These are phyloP conservation scores for Russula olivacea DNA, from an alignment of 768 basidiomycete genomes.

Conservation along the genomic window DNA sequence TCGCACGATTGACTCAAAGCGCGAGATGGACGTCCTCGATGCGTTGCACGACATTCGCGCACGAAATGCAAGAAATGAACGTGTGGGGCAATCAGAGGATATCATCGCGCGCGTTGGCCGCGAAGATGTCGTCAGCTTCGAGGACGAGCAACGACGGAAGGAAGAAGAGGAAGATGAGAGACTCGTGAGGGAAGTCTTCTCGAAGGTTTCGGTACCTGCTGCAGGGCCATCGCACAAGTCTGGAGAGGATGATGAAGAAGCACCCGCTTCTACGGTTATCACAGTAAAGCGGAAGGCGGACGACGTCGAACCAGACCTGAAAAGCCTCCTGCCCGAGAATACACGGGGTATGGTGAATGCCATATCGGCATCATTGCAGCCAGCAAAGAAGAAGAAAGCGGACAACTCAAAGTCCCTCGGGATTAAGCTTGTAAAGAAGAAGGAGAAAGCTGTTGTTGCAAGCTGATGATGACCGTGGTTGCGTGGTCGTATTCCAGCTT, in stretches of 20 bases:
- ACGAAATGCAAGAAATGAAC: constrained; percentile 82
- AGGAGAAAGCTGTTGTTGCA: constrained; percentile 8
- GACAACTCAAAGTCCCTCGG: constrained; percentile 26
- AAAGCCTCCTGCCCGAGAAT: constrained; percentile 61
- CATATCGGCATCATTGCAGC: constrained; percentile 39
- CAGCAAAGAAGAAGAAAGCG: constrained; percentile 57
- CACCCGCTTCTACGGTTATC: constrained; percentile 34
- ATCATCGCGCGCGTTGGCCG: constrained; percentile 53
- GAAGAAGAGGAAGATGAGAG: constrained; percentile 92
- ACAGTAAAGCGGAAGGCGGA: constrained; percentile 88
- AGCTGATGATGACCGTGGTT: not conserved
- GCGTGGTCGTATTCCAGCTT: not conserved
- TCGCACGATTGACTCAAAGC: constrained; percentile 84
- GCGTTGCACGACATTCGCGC: constrained; percentile 89
- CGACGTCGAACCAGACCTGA: constrained; percentile 65
- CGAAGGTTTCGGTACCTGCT: constrained; percentile 52
- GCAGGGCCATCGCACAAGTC: constrained; percentile 9
- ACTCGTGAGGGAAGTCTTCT: constrained; percentile 81
- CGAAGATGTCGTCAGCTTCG: constrained; percentile 73
- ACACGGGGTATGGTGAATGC: constrained; percentile 52
- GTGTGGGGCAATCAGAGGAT: constrained; percentile 70
- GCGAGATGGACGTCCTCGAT: constrained; percentile 98
- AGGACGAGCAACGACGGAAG: constrained; percentile 59
- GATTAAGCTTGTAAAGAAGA: constrained; percentile 26
- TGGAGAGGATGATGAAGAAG: constrained; percentile 27